A percentile compares a stretch with the other conserved stretches of the same genome.
Evolutionary conservation across 129 eudicot species (phyloP).

Genomic region (Heracleum sosnowskyi): DNA sequence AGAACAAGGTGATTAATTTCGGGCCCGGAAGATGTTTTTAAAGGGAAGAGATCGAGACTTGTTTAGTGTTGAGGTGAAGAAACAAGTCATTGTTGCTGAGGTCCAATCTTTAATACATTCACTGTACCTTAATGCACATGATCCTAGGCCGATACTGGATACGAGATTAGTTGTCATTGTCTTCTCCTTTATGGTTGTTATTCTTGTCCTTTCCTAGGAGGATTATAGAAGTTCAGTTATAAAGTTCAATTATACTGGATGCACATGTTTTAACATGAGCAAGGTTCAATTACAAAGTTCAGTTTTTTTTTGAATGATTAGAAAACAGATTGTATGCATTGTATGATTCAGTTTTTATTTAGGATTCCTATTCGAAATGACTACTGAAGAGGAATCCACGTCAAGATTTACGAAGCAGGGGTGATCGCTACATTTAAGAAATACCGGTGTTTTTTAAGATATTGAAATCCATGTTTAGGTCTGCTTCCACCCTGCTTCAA

Average conservation of each 20-base stretch:
- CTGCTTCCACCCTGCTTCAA: not conserved
- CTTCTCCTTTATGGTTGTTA: too few species aligned
- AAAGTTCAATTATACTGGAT: too few species aligned
- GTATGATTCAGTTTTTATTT: not conserved
- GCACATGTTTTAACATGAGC: not conserved
- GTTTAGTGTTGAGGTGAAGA: not conserved
- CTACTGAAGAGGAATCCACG: not conserved
- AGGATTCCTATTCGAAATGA: not conserved
- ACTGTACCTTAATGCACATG: too few species aligned
- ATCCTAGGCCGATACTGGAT: too few species aligned
- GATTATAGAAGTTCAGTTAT: too few species aligned
- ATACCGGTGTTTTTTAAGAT: not conserved
- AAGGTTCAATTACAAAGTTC: not conserved
- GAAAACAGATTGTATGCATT: not conserved
- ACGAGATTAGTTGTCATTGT: too few species aligned
- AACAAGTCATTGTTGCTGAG: too few species aligned
- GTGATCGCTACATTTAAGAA: too few species aligned
- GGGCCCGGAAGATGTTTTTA: not conserved
- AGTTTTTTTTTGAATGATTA: not conserved
- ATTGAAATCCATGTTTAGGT: not conserved
- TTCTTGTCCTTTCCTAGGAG: too few species aligned
- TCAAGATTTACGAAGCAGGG: too few species aligned
- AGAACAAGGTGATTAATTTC: not conserved
- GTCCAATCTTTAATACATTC: not conserved
- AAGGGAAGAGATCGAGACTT: not conserved